A percentile compares a stretch with the other conserved stretches of the same genome.
Evolutionary conservation across 768 basidiomycete species (phyloP).

Genomic region (Artomyces pyxidatus): DNA sequence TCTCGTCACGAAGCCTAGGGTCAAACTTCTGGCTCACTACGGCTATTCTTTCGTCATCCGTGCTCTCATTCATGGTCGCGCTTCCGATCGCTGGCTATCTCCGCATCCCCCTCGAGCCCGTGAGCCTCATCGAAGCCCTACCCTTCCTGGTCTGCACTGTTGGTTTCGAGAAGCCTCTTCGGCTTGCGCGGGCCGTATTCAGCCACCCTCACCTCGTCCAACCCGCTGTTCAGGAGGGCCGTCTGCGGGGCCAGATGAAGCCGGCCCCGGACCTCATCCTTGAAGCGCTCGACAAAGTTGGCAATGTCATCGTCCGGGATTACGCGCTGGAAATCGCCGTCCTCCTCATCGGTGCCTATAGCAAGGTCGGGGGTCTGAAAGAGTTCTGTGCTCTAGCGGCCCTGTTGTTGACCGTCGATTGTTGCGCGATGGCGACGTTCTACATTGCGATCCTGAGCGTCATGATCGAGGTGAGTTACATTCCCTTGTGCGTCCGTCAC

Average conservation of each 20-base stretch:
- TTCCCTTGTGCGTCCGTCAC: neutral
- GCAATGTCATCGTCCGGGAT: conserved; percentile 82
- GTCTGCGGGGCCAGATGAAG: conserved; percentile 41
- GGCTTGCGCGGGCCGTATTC: conserved; percentile 86
- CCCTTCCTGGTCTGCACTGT: conserved; percentile 98
- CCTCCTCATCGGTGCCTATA: conserved; percentile 77
- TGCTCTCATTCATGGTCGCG: conserved; percentile 78
- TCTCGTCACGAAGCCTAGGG: conserved; percentile 81
- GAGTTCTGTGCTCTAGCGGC: conserved; percentile 96
- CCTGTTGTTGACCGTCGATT: conserved; percentile 79
- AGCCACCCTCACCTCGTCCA: conserved; percentile 53
- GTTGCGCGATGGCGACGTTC: conserved; percentile 83
- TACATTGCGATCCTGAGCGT: conserved; percentile 83
- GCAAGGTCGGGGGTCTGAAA: conserved; percentile 78
- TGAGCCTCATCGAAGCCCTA: conserved; percentile 88
- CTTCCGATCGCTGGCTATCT: conserved; percentile 72
- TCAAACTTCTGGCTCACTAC: conserved; percentile 63
- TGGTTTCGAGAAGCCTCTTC: conserved; percentile 95
- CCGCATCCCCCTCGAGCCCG: conserved; percentile 84
- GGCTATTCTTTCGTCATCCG: conserved; percentile 72
- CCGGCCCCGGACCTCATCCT: conserved; percentile 80
- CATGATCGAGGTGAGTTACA: conserved; percentile 78
- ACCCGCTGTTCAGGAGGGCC: conserved; percentile 22
- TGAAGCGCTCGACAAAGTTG: conserved; percentile 72
- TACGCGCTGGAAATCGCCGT: conserved; percentile 91